A percentile compares a stretch with the other conserved stretches of the same genome.
phyloP scores from a whole-genome alignment of 202 grass and related monocot genomes.

The Carex sylvatica region DNA sequence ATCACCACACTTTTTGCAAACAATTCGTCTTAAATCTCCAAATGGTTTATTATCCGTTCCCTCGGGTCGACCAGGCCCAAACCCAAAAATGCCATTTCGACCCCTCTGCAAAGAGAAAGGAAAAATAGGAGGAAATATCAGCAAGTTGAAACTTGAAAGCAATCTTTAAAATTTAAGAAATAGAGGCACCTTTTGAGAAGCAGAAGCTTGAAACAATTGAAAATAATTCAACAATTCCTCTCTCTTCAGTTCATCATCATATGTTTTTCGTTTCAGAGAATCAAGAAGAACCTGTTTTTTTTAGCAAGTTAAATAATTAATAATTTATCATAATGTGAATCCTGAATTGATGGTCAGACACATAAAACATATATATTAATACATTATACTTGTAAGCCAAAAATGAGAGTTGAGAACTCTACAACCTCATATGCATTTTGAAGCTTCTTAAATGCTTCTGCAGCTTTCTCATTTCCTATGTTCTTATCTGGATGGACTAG shows the following conservation, averaged over 20 bases:
- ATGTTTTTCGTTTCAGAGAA: conserved; percentile 88
- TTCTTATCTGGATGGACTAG: conserved; percentile 99
- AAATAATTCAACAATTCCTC: conserved; percentile 91
- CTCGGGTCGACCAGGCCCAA: conserved; percentile 79
- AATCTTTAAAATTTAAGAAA: conserved; percentile 11
- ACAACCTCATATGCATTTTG: conserved; percentile 99
- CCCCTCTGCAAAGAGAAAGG: conserved; percentile 58
- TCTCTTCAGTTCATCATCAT: conserved; percentile 92
- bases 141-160: conserved; percentile 12
- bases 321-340: conserved; percentile 15
- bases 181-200: conserved; percentile 62
- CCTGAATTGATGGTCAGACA: conserved; percentile 22
- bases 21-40: conserved; percentile 85
- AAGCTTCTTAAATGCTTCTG: conserved; percentile 99
- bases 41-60: conserved; percentile 60
- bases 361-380: conserved; percentile 6
- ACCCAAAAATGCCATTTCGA: conserved; percentile 58
- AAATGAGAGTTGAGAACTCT: conserved; percentile 22
- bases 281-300: conserved; percentile 87
- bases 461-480: conserved; percentile 97
- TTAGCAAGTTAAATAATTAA: conserved; percentile 17
- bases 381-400: conserved; percentile 12
- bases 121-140: conserved; percentile 13
- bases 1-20: conserved; percentile 83
- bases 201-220: conserved; percentile 69